Evolutionary conservation across 495 filamentous ascomycete genomes (phyloP).

Genomic region (Penicillium desertorum): DNA sequence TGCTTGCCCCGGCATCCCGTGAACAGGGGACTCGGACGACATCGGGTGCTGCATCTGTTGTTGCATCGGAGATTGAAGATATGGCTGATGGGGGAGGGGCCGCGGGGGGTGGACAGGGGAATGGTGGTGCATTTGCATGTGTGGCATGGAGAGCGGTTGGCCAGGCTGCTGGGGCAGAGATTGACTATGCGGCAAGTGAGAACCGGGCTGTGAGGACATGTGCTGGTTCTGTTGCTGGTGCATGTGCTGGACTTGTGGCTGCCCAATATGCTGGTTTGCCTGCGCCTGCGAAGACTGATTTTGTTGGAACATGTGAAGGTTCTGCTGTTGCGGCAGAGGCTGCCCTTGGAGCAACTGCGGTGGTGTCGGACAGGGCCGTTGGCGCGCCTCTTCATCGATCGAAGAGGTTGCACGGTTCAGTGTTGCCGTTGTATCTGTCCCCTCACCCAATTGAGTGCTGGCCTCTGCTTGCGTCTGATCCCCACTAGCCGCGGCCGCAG

Average conservation of each 20-base stretch:
- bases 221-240: constrained; percentile 22
- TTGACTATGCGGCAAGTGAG: constrained; percentile 15
- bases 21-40: constrained; percentile 15
- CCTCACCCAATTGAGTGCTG: constrained; percentile 11
- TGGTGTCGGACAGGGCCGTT: constrained; percentile 36
- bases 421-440: constrained; percentile 23
- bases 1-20: constrained; percentile 11
- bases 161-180: constrained; percentile 20
- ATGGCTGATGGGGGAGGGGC: constrained; percentile 20
- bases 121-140: constrained; percentile 33
- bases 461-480: constrained; percentile 9
- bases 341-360: constrained; percentile 23
- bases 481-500: constrained; percentile 20
- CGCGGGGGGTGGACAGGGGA: constrained; percentile 20
- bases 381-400: constrained; percentile 35
- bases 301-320: constrained; percentile 11
- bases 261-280: constrained; percentile 16
- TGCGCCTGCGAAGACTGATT: constrained; percentile 14
- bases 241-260: constrained; percentile 15
- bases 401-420: constrained; percentile 29
- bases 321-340: constrained; percentile 8
- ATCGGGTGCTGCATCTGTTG: constrained; percentile 22
- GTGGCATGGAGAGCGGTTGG: constrained; percentile 24
- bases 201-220: constrained; percentile 15
- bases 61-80: constrained; percentile 28